A percentile compares a stretch with the other conserved stretches of the same genome.
Conservation (phyloP, 148 eudicot species). For the Camellia granthamiana region DNA sequence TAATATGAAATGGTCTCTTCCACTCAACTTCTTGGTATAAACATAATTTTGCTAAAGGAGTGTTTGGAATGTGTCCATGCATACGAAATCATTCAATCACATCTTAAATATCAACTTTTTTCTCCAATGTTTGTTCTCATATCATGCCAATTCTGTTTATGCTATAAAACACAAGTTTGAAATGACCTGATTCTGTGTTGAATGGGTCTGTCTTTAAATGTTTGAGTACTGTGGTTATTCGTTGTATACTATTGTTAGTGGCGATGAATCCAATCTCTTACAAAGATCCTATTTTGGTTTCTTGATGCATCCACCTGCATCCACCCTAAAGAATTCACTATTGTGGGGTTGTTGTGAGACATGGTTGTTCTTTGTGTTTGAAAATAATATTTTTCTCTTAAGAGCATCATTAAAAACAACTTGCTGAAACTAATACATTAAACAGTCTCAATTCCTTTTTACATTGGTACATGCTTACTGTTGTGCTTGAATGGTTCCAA, state of each 20-base stretch:
- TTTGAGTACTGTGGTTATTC: neutral
- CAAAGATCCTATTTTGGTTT: neutral
- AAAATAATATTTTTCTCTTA: neutral
- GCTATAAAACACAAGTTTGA: neutral
- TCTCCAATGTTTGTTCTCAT: neutral
- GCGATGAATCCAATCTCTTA: neutral
- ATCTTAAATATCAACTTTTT: neutral
- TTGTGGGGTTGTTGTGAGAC: neutral
- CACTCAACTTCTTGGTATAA: neutral
- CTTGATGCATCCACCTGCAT: slow-evolving; percentile 1
- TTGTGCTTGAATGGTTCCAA: no score
- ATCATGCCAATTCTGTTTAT: neutral
- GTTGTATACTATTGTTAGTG: neutral
- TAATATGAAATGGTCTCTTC: neutral
- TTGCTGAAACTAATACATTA: neutral
- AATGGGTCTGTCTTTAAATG: neutral
- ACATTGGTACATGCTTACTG: neutral
- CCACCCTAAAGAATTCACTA: neutral
- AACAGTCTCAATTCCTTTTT: neutral
- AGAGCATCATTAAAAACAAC: neutral
- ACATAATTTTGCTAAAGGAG: neutral
- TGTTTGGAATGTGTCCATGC: neutral
- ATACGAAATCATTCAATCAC: neutral
- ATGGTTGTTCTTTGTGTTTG: neutral
- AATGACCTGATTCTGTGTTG: neutral